Evolutionary conservation across 2,329 filamentous ascomycete species (phyloP).

Genomic region (Beauveria sp.): DNA sequence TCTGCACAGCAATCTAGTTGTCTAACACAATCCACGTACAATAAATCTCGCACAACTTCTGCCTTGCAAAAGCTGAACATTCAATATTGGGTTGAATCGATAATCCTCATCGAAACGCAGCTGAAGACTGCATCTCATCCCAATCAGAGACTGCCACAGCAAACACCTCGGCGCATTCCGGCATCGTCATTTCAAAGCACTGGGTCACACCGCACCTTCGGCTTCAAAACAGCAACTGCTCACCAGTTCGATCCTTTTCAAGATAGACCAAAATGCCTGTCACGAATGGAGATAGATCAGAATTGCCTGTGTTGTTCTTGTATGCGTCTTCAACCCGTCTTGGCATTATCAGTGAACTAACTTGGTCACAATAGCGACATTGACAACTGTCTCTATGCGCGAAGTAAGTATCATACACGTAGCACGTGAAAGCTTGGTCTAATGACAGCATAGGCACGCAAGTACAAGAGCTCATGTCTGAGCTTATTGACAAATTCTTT

Average conservation of each 20-base stretch:
- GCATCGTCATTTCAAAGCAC: not conserved
- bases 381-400: conserved; percentile 94
- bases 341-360: not conserved
- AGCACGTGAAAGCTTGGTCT: not conserved
- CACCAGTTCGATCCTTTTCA: not conserved
- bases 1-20: not conserved
- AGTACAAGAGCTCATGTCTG: conserved; percentile 83
- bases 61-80: not conserved
- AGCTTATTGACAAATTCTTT: conserved; percentile 64
- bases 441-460: conserved; percentile 49
- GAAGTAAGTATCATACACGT: conserved; percentile 47
- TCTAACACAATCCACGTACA: not conserved
- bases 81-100: not conserved
- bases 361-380: conserved; percentile 62
- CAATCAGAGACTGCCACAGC: not conserved
- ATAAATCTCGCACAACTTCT: not conserved
- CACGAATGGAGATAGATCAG: conserved; percentile 25
- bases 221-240: not conserved
- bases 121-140: not conserved
- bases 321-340: conserved; percentile 17
- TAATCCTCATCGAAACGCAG: not conserved
- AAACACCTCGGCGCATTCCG: not conserved
- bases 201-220: not conserved
- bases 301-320: conserved; percentile 38
- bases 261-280: conserved; percentile 20